These are phyloP conservation scores for Pelargonium nanum DNA, from an alignment of 345 rosid genomes.

Conservation along the genomic window DNA sequence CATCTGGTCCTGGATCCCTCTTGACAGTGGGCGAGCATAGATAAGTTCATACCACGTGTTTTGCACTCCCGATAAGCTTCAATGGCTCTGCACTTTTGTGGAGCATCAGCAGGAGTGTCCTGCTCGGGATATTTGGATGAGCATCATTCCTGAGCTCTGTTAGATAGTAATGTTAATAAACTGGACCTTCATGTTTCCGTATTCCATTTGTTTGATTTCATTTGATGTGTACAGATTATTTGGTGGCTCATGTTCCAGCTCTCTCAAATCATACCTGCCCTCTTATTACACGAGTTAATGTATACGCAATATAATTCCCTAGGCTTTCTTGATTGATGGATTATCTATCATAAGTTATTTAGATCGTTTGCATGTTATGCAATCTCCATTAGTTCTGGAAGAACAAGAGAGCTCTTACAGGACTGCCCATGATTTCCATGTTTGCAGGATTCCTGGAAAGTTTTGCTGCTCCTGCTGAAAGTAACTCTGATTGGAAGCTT, in stretches of 20 bases:
- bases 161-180: slow-evolving; percentile 8
- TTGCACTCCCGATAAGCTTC: slow-evolving; percentile 77
- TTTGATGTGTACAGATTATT: slow-evolving; percentile 5
- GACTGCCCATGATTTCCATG: slow-evolving; percentile 56
- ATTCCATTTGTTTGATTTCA: not conserved
- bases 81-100: slow-evolving; percentile 82
- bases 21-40: slow-evolving; percentile 50
- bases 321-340: slow-evolving; percentile 13
- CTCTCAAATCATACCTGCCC: not conserved
- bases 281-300: not conserved
- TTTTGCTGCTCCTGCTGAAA: slow-evolving; percentile 48
- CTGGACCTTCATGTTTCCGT: slow-evolving; percentile 4
- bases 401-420: slow-evolving; percentile 39
- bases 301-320: not conserved
- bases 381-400: slow-evolving; percentile 58
- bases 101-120: slow-evolving; percentile 44
- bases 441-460: slow-evolving; percentile 40
- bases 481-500: no score
- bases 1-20: slow-evolving; percentile 29
- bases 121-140: slow-evolving; percentile 56
- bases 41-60: slow-evolving; percentile 74
- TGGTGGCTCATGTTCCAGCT: not conserved
- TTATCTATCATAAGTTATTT: not conserved
- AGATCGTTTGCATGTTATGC: slow-evolving; percentile 43
- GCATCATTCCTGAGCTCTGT: slow-evolving; percentile 13